Percentiles rank a stretch among this genome's conserved stretches.
Conservation (phyloP, 495 filamentous ascomycete genomes). For the Amniculicola lignicola region DNA sequence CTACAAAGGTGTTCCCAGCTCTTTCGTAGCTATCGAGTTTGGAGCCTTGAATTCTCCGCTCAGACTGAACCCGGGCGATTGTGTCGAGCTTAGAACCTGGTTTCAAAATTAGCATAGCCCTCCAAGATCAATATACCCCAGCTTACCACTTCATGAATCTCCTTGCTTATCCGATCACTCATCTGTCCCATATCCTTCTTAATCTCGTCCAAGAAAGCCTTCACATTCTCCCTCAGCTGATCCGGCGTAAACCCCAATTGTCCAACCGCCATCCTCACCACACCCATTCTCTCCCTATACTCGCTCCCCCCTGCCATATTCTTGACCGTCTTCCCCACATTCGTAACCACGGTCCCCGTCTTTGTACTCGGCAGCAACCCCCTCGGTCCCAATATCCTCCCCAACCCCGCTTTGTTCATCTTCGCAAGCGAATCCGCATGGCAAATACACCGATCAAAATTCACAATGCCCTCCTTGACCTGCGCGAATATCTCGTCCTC, state of each 20-base stretch:
- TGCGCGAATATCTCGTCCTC: conserved; percentile 80
- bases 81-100: conserved; percentile 82
- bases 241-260: conserved; percentile 88
- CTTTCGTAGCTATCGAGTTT: conserved; percentile 53
- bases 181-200: conserved; percentile 71
- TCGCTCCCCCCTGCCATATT: conserved; percentile 79
- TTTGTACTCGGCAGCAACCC: conserved; percentile 91
- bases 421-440: conserved; percentile 70
- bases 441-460: conserved; percentile 87
- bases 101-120: conserved; percentile 9
- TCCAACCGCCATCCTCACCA: conserved; percentile 82
- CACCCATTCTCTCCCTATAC: conserved; percentile 81
- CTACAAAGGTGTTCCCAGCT: conserved; percentile 43
- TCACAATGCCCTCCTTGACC: conserved; percentile 68
- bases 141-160: conserved; percentile 81
- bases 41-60: conserved; percentile 69
- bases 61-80: conserved; percentile 80
- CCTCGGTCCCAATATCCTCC: conserved; percentile 77
- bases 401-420: conserved; percentile 74
- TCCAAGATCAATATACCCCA: not conserved
- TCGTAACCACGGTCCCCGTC: conserved; percentile 78
- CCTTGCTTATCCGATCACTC: conserved; percentile 71
- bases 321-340: conserved; percentile 65
- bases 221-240: conserved; percentile 81
- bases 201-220: conserved; percentile 67